Base-by-base conservation (phyloP, 371 early-diverging fungal species). In the Actinomortierella ambigua region DNA sequence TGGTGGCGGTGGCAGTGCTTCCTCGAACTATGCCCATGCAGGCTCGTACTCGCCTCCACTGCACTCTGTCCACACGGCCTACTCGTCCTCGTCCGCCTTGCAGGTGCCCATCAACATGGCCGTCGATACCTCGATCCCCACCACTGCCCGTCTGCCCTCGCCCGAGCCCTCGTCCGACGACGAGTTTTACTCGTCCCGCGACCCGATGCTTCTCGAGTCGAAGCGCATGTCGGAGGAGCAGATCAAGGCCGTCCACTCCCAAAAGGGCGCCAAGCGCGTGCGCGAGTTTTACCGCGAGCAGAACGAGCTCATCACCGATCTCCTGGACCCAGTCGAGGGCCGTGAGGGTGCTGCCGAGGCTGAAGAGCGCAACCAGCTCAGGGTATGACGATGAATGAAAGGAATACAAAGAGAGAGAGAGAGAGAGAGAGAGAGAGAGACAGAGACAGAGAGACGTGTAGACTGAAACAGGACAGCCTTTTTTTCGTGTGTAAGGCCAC, bases 271-370 rank as follows among this genome's bases (percentile, higher is more conserved):
- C 20, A 65, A 76, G 42, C 73, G 76, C 39, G 77, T 91, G 9
- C 82, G 71, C 28, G 76, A 71, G 28, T 95, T 93, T 71, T 96
- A 96, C 70, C 81, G 85, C 57, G 79, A 84, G 34, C 96, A 96
- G 69, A 95, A 96, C 68, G 89, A 87, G 41, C 81, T 91, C 46
- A 95, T 95, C 59, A 87, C 92, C 26, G 84, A 84, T 27, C 84
- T 92, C 59, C 65, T 90, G 41, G 80, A 82, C 17, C 89, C 92
- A 15, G 58, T 79, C 53, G 77, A 75, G 67, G 59, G 65, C 46
- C 20, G 59, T 20, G 47, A 51, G 75, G 77, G 48, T 8, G 63
- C 62, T 14, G 58, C 50, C 14, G 73, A 71, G 20, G 49, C 27
- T 2, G 81, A 83, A 42, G 79, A 81, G 43, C 69, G 66, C 28